These are phyloP conservation scores for Pyronema omphalodes DNA, from an alignment of 495 filamentous ascomycete genomes.

Conservation along the genomic window DNA sequence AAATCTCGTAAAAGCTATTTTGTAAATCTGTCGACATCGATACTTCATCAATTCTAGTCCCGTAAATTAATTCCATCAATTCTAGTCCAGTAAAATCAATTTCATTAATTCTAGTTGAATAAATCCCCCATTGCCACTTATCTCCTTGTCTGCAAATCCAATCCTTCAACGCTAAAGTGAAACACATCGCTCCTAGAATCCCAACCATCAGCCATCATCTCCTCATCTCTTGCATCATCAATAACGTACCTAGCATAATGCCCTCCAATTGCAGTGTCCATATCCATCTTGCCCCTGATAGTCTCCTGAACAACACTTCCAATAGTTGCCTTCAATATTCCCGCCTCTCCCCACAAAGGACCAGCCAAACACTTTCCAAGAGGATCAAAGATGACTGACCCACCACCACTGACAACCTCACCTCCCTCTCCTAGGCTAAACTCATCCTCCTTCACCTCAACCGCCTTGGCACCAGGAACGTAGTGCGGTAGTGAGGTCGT, in stretches of 20 bases:
- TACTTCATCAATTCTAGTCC: no score
- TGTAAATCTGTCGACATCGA: no score
- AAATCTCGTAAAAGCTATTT: no score
- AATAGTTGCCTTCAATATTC: slow-evolving; percentile 31
- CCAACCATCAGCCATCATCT: slow-evolving; percentile 23
- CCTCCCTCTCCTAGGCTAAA: background rate
- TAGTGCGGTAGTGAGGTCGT: slow-evolving; percentile 7
- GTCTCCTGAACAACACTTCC: slow-evolving; percentile 30
- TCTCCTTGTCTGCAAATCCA: slow-evolving; percentile 5
- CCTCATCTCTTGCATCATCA: slow-evolving; percentile 35
- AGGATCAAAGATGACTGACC: slow-evolving; percentile 65
- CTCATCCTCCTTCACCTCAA: no score
- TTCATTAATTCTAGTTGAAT: no score
- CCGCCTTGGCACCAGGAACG: background rate
- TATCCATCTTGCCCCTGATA: slow-evolving; percentile 35
- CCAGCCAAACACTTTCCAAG: slow-evolving; percentile 59
- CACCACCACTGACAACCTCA: slow-evolving; percentile 44
- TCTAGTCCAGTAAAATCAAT: no score
- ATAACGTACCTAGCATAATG: slow-evolving; percentile 21
- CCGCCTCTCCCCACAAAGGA: slow-evolving; percentile 67
- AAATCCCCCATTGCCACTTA: background rate
- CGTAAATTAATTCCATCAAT: no score
- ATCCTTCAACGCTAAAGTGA: slow-evolving; percentile 13
- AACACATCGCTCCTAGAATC: slow-evolving; percentile 20
- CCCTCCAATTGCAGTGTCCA: slow-evolving; percentile 28